A percentile compares a stretch with the other conserved stretches of the same genome.
phyloP scores from a whole-genome alignment of 345 rosid species.

The Citrus reticulata region DNA sequence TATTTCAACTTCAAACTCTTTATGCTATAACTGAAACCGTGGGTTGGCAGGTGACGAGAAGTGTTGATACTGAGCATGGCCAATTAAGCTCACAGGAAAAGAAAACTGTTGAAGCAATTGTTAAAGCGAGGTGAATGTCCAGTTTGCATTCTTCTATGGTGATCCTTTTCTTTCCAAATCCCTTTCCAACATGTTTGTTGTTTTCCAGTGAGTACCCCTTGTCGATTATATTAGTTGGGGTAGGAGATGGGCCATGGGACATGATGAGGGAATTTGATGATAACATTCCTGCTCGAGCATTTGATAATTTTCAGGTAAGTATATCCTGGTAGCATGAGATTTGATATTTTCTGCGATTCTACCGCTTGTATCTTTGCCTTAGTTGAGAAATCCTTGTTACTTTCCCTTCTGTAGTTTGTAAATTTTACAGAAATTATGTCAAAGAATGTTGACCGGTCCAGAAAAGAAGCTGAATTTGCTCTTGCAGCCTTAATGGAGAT shows the following conservation, averaged over 20 bases:
- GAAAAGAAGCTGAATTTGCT: constrained; percentile 94
- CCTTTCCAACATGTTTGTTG: constrained; percentile 17
- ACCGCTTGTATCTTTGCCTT: neutral
- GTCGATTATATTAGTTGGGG: constrained; percentile 87
- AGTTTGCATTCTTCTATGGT: neutral
- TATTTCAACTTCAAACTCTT: neutral
- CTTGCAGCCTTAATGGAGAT: constrained; percentile 93
- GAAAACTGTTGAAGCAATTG: constrained; percentile 93
- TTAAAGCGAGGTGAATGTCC: constrained; percentile 71
- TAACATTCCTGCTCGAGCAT: constrained; percentile 89
- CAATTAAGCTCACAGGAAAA: constrained; percentile 85
- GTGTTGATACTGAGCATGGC: constrained; percentile 70
- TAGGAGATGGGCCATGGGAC: constrained; percentile 99
- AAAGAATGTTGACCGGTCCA: constrained; percentile 50
- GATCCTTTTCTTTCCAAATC: constrained; percentile 2
- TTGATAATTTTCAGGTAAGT: constrained; percentile 92
- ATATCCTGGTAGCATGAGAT: neutral
- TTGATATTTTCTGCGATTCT: neutral
- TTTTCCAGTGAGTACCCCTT: constrained; percentile 73
- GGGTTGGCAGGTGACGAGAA: constrained; percentile 80
- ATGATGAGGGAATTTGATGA: constrained; percentile 97
- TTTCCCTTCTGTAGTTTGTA: constrained; percentile 59
- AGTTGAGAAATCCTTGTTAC: neutral
- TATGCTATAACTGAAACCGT: neutral
- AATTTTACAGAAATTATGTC: constrained; percentile 92